Evolutionary conservation across 2,329 filamentous ascomycete genomes (phyloP).

Genomic region (Hypoxylon sp.): DNA sequence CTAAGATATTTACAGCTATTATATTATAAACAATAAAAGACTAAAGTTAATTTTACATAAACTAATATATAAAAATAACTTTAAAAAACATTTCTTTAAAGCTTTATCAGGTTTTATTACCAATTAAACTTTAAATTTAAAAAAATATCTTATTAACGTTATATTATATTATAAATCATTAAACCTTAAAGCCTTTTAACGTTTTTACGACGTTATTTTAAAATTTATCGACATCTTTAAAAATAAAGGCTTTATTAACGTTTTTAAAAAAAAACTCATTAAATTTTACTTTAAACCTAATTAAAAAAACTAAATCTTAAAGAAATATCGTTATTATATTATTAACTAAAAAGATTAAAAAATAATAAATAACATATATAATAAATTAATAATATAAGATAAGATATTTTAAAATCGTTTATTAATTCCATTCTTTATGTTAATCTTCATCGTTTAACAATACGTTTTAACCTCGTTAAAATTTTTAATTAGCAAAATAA

Average conservation of each 20-base stretch:
- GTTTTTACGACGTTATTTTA: too few species aligned
- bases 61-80: background rate
- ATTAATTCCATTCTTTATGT: background rate
- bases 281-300: too few species aligned
- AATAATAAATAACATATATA: too few species aligned
- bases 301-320: too few species aligned
- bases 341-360: too few species aligned
- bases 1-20: background rate
- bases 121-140: background rate
- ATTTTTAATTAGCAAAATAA: background rate
- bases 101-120: background rate
- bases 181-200: background rate
- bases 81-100: background rate
- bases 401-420: too few species aligned
- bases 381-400: too few species aligned
- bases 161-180: background rate
- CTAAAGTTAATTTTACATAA: background rate
- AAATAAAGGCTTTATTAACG: too few species aligned
- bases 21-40: background rate
- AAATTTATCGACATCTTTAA: too few species aligned
- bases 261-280: too few species aligned
- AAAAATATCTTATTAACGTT: background rate
- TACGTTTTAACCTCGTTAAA: background rate
- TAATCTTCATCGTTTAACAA: background rate
- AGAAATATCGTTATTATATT: too few species aligned